Percentiles rank a stretch among this genome's conserved stretches.
phyloP scores from a whole-genome alignment of 2,329 filamentous ascomycete species.

The Monosporascus sp. region DNA sequence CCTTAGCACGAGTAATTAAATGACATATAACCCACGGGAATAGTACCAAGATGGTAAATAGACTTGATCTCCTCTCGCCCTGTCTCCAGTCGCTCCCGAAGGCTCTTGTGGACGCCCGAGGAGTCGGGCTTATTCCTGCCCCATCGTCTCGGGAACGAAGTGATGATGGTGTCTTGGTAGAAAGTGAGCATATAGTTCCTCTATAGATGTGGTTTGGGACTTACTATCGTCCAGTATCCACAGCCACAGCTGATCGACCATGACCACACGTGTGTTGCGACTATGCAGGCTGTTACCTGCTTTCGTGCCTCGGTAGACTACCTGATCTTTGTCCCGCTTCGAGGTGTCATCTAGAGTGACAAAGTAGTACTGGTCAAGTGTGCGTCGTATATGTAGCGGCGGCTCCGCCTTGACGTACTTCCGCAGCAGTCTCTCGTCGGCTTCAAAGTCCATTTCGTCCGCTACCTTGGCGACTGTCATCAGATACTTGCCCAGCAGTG shows the following conservation, averaged over 20 bases:
- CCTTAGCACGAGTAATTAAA: not conserved
- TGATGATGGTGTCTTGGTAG: constrained; percentile 29
- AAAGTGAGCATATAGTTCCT: not conserved
- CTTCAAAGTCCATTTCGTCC: constrained; percentile 17
- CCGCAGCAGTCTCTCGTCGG: constrained; percentile 12
- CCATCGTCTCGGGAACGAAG: constrained; percentile 33
- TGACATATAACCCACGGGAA: not conserved
- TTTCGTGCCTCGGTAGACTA: constrained; percentile 11
- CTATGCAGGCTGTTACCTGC: not conserved
- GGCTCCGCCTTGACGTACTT: constrained; percentile 10
- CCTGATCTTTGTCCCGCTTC: constrained; percentile 14
- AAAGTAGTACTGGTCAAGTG: constrained; percentile 26
- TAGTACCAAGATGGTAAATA: constrained; percentile 18
- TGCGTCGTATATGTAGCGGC: constrained; percentile 21
- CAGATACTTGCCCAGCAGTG: constrained; percentile 7
- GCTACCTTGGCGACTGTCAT: constrained; percentile 10
- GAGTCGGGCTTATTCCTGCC: constrained; percentile 30
- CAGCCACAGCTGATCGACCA: constrained; percentile 15
- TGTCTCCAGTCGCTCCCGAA: constrained; percentile 18
- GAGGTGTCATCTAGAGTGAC: constrained; percentile 22
- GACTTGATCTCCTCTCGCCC: constrained; percentile 17
- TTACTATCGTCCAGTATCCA: constrained; percentile 11
- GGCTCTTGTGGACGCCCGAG: constrained; percentile 30
- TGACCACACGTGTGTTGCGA: constrained; percentile 3
- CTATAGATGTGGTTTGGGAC: not conserved